phyloP scores from a whole-genome alignment of 2,329 filamentous ascomycete species.

The Neonectria sp. region DNA sequence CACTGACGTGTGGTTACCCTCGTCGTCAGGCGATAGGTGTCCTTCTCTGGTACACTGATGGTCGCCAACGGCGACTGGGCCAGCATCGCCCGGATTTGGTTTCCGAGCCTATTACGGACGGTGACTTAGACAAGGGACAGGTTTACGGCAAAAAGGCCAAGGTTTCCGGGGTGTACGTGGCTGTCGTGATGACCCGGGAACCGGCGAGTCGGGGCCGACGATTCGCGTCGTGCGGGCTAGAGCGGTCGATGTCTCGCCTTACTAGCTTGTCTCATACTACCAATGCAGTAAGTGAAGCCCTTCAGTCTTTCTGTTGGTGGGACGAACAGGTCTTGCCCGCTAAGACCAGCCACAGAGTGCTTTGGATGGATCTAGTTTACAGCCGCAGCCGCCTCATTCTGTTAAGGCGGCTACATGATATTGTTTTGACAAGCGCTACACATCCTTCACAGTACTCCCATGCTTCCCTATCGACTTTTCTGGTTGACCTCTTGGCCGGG shows the following conservation, averaged over 20 bases:
- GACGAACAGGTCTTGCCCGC: background rate
- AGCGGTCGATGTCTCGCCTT: background rate
- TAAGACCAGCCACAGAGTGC: background rate
- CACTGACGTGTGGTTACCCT: constrained; percentile 10
- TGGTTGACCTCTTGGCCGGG: background rate
- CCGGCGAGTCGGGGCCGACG: background rate
- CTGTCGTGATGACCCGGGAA: constrained; percentile 7
- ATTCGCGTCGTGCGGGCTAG: background rate
- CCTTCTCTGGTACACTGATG: constrained; percentile 16
- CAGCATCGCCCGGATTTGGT: constrained; percentile 17
- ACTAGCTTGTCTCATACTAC: background rate
- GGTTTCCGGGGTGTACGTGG: constrained; percentile 14
- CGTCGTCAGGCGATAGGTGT: constrained; percentile 19
- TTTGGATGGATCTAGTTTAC: background rate
- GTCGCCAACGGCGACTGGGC: constrained; percentile 9
- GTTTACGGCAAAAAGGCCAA: constrained; percentile 20
- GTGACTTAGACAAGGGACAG: constrained; percentile 3
- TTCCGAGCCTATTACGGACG: background rate
- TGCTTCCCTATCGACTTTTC: background rate
- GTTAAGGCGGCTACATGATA: background rate
- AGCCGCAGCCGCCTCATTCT: background rate
- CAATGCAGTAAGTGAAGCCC: background rate
- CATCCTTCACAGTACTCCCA: too few relatives aligned
- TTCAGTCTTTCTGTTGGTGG: background rate
- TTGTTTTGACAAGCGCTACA: background rate